A percentile compares a stretch with the other conserved stretches of the same genome.
phyloP scores from a whole-genome alignment of 140 eudicot species.

The Bidens hawaiensis region DNA sequence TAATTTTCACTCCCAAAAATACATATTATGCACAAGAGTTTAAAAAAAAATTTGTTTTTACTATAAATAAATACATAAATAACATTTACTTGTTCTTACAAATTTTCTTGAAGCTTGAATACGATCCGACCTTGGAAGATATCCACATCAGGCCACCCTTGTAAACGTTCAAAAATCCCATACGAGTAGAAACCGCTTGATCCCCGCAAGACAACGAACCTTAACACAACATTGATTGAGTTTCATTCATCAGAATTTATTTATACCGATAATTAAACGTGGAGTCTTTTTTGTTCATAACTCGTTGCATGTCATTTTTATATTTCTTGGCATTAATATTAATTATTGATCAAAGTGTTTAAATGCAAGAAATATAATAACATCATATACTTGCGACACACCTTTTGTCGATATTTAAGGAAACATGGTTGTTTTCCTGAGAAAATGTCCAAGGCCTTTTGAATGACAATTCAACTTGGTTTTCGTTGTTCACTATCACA shows the following conservation, averaged over 20 bases:
- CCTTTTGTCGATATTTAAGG: conserved; percentile 79
- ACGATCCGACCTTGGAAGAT: conserved; percentile 65
- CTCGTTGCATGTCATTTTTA: too few species aligned
- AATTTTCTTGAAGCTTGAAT: conserved; percentile 49
- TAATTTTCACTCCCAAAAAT: conserved; percentile 11
- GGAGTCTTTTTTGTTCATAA: too few species aligned
- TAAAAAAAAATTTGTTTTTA: too few species aligned
- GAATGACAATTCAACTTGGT: conserved; percentile 77
- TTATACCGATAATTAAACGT: too few species aligned
- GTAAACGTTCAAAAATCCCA: conserved; percentile 55
- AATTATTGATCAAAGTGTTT: too few species aligned
- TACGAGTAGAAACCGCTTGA: conserved; percentile 72
- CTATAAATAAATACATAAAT: background rate
- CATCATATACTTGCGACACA: conserved; percentile 14
- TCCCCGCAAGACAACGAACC: conserved; percentile 71
- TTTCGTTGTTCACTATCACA: conserved; percentile 43
- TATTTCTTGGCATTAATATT: too few species aligned
- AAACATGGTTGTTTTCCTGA: conserved; percentile 27
- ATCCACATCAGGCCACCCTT: conserved; percentile 54
- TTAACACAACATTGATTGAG: conserved; percentile 2
- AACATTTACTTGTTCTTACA: conserved; percentile 32
- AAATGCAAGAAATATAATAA: too few species aligned
- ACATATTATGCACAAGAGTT: background rate
- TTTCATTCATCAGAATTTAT: too few species aligned
- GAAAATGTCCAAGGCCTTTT: conserved; percentile 35